Conservation (phyloP, 306 rosid genomes). For the Castanospermum australe region DNA sequence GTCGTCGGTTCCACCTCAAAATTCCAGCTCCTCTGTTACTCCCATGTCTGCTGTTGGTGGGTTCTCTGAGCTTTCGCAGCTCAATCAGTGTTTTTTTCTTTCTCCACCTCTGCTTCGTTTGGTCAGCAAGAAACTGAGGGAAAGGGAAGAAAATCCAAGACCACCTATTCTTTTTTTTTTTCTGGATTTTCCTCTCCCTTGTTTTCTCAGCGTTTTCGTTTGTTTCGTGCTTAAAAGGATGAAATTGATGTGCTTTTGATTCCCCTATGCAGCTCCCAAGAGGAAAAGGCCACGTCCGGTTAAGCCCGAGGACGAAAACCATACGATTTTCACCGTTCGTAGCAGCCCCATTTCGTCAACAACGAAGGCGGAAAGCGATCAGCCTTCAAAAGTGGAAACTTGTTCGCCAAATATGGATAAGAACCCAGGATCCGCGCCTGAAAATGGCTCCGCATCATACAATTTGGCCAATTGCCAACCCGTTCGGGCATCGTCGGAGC, state of each 20-base stretch:
- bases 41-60: constrained; percentile 69
- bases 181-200: too few relatives aligned
- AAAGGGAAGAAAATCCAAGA: background rate
- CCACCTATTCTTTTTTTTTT: too few relatives aligned
- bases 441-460: constrained; percentile 41
- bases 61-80: constrained; percentile 27
- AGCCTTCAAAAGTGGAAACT: constrained; percentile 48
- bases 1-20: constrained; percentile 47
- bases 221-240: background rate
- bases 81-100: constrained; percentile 7
- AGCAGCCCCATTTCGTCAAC: constrained; percentile 55
- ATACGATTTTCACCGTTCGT: constrained; percentile 39
- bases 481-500: constrained; percentile 31
- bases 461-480: constrained; percentile 35
- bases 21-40: constrained; percentile 53
- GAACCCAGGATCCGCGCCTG: constrained; percentile 54
- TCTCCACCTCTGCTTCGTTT: constrained; percentile 16
- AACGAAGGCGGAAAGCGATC: constrained; percentile 46
- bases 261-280: constrained; percentile 64
- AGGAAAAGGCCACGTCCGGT: constrained; percentile 81
- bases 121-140: background rate
- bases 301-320: constrained; percentile 73
- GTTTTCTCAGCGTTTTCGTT: constrained; percentile 10
- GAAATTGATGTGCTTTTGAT: background rate
- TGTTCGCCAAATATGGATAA: constrained; percentile 50